Base-by-base conservation (phyloP, 208 protist species). In the Crithidia expoeki region DNA sequence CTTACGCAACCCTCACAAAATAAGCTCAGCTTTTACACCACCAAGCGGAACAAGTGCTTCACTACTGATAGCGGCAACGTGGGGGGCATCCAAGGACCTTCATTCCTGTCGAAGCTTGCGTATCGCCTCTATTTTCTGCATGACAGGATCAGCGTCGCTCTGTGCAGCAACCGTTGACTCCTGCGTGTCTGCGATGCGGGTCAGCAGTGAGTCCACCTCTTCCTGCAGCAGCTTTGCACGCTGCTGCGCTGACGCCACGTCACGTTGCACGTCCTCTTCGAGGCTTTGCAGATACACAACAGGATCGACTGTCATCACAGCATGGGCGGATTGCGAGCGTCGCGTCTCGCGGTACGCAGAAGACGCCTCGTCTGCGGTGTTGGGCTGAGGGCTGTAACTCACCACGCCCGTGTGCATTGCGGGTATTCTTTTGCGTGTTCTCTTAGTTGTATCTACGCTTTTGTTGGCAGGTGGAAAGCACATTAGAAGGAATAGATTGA, bases 221-320 rank as follows among this genome's bases (percentile, higher is more conserved):
- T 75, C 68, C 36, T 65, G 59, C 32, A 74, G 66, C 6, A 71
- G 44, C 19, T 23, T 28, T 14, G 52, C 52, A 9, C 67, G 56
- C n/a, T 32, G 42, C 65, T 70, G 66, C 38, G 81, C 81, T 1
- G 77, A 69, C 6, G 36, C 49, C 33, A 86, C 74, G 21, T 77
- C 65, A 19, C 77, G 77, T 9, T 32, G 32, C n/a, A 83, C 34
- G 16, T 86, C 77, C 11, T 76, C 77, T 38, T 76, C 59, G 2
- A 86, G 59, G 30, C 68, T 34, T 25, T 58, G 53, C 21, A 86
- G 71, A 53, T 50, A 47, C 16, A 25, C 53, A 11, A 74, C 33
- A 11, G 77, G 62, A 49, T 83, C 77, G 11, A 55, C 27, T 4
- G 67, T 28, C 16, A 68, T n/a, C 6, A 62, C 10, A 2, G 28